Evolutionary conservation across 208 protist species (phyloP).

Genomic region (Crithidia mellificae): DNA sequence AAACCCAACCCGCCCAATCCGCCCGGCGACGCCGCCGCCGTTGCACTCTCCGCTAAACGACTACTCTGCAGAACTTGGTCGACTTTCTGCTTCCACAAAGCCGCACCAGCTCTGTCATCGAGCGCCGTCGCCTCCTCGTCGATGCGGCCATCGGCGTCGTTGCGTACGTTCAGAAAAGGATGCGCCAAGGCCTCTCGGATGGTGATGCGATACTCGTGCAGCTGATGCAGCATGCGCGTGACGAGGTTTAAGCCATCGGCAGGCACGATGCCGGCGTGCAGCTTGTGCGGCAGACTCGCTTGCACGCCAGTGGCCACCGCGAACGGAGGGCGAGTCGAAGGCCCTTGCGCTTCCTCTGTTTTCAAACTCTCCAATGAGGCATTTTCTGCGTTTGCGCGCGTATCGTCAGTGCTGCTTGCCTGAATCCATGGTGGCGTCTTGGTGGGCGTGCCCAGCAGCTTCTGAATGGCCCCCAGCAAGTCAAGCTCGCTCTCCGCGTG

Average conservation of each 20-base stretch:
- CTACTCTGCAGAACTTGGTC: constrained; percentile 21
- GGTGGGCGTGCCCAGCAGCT: constrained; percentile 64
- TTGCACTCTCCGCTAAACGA: constrained; percentile 1
- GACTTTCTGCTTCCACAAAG: constrained; percentile 60
- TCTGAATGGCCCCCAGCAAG: constrained; percentile 78
- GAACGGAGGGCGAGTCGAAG: neutral
- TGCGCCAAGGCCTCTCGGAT: constrained; percentile 58
- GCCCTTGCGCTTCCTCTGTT: neutral
- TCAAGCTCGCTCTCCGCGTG: constrained; percentile 64
- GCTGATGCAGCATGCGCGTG: constrained; percentile 59
- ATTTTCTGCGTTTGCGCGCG: neutral
- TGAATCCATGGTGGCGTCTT: neutral
- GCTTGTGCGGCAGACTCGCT: constrained; percentile 67
- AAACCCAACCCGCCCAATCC: constrained; percentile 18
- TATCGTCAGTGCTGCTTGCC: neutral
- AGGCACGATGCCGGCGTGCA: constrained; percentile 46
- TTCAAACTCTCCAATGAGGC: too few species aligned
- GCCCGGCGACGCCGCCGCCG: too few species aligned
- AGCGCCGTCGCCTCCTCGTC: constrained; percentile 2
- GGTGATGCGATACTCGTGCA: constrained; percentile 64
- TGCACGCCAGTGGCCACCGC: constrained; percentile 3
- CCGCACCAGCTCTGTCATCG: constrained; percentile 41
- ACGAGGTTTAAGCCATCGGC: constrained; percentile 72
- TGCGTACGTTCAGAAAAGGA: constrained; percentile 51
- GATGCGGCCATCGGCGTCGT: neutral